Conservation (phyloP, 2,329 filamentous ascomycete species). For the Neophaeococcomyces mojaviensis region DNA sequence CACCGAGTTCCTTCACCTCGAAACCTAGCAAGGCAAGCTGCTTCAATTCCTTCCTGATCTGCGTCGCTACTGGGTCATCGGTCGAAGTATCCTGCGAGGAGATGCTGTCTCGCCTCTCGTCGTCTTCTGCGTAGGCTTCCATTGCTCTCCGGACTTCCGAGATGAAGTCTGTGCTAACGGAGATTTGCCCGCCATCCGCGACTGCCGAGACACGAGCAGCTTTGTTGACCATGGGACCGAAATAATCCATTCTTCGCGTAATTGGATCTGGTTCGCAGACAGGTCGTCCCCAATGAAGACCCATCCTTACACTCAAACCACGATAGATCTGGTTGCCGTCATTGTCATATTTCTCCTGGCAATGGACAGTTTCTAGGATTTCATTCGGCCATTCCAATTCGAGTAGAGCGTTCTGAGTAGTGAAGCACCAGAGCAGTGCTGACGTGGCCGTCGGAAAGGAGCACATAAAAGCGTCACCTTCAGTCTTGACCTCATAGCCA, state of each 20-base stretch:
- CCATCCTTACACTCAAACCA: slow-evolving; percentile 92
- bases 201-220: slow-evolving; percentile 88
- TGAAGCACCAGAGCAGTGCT: slow-evolving; percentile 91
- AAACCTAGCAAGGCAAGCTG: slow-evolving; percentile 87
- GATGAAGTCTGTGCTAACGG: slow-evolving; percentile 94
- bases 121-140: slow-evolving; percentile 80
- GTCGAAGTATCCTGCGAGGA: slow-evolving; percentile 67
- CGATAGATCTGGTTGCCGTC: slow-evolving; percentile 88
- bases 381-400: slow-evolving; percentile 91
- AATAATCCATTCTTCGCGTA: slow-evolving; percentile 98
- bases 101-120: slow-evolving; percentile 55
- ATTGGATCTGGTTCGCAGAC: slow-evolving; percentile 95
- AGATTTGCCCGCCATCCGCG: slow-evolving; percentile 93
- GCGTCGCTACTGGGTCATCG: slow-evolving; percentile 64
- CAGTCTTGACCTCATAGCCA: slow-evolving; percentile 97
- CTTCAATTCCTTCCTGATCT: slow-evolving; percentile 80
- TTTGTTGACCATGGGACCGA: slow-evolving; percentile 98
- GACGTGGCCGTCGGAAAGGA: slow-evolving; percentile 95
- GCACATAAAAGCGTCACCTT: slow-evolving; percentile 99
- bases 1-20: slow-evolving; percentile 91
- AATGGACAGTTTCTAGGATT: slow-evolving; percentile 77
- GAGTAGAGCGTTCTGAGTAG: slow-evolving; percentile 78
- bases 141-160: slow-evolving; percentile 87
- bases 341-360: slow-evolving; percentile 72
- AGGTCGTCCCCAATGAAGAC: slow-evolving; percentile 88